Conservation (phyloP, 441 rosid genomes). For the Adansonia madagascariensis region DNA sequence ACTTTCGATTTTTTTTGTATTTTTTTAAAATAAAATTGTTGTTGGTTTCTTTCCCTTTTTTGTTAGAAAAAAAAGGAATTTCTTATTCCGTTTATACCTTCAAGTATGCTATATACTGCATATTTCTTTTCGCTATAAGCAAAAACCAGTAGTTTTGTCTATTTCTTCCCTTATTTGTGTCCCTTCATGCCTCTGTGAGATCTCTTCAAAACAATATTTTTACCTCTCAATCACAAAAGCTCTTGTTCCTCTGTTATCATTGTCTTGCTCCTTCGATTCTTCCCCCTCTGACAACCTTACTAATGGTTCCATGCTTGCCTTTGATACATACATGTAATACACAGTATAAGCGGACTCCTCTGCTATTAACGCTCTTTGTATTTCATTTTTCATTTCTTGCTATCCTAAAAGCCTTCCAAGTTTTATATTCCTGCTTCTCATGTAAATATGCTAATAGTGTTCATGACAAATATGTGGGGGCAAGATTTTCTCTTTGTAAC, state of each 20-base stretch:
- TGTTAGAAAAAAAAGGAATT: too few species aligned
- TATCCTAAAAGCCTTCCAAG: conserved; percentile 59
- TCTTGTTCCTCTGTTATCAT: background rate
- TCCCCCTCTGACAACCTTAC: conserved; percentile 46
- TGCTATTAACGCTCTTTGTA: conserved; percentile 45
- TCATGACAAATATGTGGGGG: conserved; percentile 52
- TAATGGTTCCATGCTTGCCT: conserved; percentile 54
- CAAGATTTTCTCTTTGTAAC: conserved; percentile 51
- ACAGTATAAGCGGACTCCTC: conserved; percentile 56
- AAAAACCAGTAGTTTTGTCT: too few species aligned
- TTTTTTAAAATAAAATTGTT: too few species aligned
- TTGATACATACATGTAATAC: conserved; percentile 40
- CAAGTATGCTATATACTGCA: too few species aligned
- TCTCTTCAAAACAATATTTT: conserved; percentile 49
- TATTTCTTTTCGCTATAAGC: too few species aligned
- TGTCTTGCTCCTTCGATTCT: conserved; percentile 27
- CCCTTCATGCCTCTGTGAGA: conserved; percentile 43
- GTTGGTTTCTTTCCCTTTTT: too few species aligned
- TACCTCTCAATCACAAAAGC: conserved; percentile 25
- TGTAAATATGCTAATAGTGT: conserved; percentile 70
- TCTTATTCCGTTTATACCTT: too few species aligned
- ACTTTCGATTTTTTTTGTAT: too few species aligned
- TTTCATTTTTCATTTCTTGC: conserved; percentile 42
- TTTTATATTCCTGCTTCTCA: conserved; percentile 57
- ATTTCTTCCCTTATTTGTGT: conserved; percentile 42